Percentiles rank a stretch among this genome's conserved stretches.
phyloP scores from a whole-genome alignment of 1,139 yeast species.

The Blastobotrys persicus region DNA sequence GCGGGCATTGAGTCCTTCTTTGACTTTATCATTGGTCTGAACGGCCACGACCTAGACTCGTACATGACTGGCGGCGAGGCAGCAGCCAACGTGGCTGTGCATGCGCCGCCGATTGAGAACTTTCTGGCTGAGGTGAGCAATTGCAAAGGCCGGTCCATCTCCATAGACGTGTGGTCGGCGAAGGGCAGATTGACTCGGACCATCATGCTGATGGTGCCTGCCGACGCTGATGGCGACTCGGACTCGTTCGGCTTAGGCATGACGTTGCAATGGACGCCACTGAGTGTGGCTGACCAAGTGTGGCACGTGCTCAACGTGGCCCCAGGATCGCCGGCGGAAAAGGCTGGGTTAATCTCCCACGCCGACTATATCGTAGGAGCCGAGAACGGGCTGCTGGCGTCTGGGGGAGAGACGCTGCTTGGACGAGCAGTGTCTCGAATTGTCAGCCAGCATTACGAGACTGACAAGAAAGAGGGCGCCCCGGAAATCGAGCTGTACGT shows the following conservation, averaged over 20 bases:
- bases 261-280: constrained; percentile 72
- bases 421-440: constrained; percentile 55
- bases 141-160: constrained; percentile 41
- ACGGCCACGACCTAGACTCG: constrained; percentile 55
- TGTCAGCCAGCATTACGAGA: constrained; percentile 24
- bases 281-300: constrained; percentile 73
- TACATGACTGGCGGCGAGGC: constrained; percentile 9
- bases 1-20: constrained; percentile 77
- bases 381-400: constrained; percentile 73
- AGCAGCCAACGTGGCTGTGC: constrained; percentile 25
- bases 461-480: constrained; percentile 22
- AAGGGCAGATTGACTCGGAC: constrained; percentile 74
- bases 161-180: constrained; percentile 78
- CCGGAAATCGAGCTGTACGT: constrained; percentile 59
- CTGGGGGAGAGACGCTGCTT: constrained; percentile 82
- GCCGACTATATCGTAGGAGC: constrained; percentile 91
- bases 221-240: constrained; percentile 9
- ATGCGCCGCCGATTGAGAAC: constrained; percentile 29
- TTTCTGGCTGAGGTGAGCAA: constrained; percentile 31
- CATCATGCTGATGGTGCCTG: constrained; percentile 38
- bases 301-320: constrained; percentile 83
- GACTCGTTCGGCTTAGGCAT: constrained; percentile 50
- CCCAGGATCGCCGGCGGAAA: constrained; percentile 78
- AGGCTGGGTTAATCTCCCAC: constrained; percentile 78
- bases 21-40: constrained; percentile 76